Base-by-base conservation (phyloP, 768 basidiomycete genomes). In the Saitozyma sp. region DNA sequence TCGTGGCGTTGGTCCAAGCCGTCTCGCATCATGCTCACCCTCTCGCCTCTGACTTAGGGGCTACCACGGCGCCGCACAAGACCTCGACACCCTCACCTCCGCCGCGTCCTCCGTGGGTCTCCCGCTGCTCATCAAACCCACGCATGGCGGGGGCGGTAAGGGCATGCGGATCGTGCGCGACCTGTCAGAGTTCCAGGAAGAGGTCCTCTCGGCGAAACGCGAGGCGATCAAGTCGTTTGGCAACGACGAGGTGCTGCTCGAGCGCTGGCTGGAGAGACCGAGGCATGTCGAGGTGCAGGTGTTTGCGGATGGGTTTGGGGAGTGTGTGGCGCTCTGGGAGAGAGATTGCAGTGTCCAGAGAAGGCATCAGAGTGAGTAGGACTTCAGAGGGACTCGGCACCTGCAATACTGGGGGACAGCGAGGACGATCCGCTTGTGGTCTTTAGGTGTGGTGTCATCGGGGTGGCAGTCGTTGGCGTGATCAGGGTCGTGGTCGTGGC, bases 271-370 rank as follows among this genome's bases (percentile, higher is more conserved):
- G 56, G 84, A 87, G 66, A 86, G 86, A 14, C 92, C 93, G 16
- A 84, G 93, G 63, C 93, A 95, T 75, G 87, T 97, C 39, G 94
- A 97, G 74, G 92, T 97, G 4, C 93, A 97, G 77, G 88, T 96
- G 6, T 96, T 97, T 74, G 91, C 90, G 11, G 94, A 96, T 81
- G 83, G 80, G 9, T 79, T 83, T 38, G 92, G 91, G n/a, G 85
- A 84, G 51, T 88, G 86, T 3, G 89, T 95, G n/a, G 91, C 90
- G 73, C 83, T 95, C n/a, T 96, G 92, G 90, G 94, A 96, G 79
- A 84, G 92, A 54, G 92, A 94, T 74, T 94, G 91, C 73, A 92
- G 90, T 0, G 92, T 94, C 8, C 92, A 94, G 79, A 82, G 91
- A 70, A 82, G 92, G 57, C 95, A 95, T 71, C 93, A 97, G 83